Base-by-base conservation (phyloP, 441 rosid genomes). In the Hura crepitans region DNA sequence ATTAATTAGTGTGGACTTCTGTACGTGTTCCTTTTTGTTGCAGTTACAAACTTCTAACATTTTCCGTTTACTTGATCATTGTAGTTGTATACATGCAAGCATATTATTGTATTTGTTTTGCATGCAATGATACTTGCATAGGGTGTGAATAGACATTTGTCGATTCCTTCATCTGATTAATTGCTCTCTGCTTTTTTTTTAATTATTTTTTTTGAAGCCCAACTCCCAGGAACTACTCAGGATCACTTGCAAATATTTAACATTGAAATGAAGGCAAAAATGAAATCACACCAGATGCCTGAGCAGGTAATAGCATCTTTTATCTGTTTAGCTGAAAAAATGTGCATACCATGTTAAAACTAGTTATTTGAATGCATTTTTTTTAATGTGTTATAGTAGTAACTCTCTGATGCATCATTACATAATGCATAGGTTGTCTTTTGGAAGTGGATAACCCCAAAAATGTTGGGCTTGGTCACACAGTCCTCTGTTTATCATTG, bases 241-340 rank as follows among this genome's bases (percentile, higher is more conserved):
- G 99, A 96, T 84, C 99, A 96, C 81, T 81, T 96, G 60, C 99
- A 96, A 83, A 93, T 93, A 83, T 93, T 96, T 81, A 93, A 96
- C 78, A 96, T 93, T 55, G 99, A 96, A 87, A 78, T 87, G 87
- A 96, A 93, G 77, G 84, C 98, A 30, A 96, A 93, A 83, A 83
- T 96, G 79, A 96, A 96, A 71, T 91, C 98, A 12, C 87, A 91
- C 82, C 99, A 93, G 84, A 93, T 96, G 99, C 91, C 97, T 59
- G 99, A 96, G 87, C 98, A 91, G 92, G 99, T 89, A 77, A 75
- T 42, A 55, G n/a, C 42, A 59, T 75, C 39, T 68, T 3, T 65
- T 64, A 56, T 15, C 53, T 45, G 23, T 65, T 10, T 39, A 45
- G 22, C 17, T 1, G 39, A 27, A 54, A 35, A 11, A 28, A 42